Evolutionary conservation across 805 yeast species (phyloP), one percentile per base, ranked within the genome.

Genomic region (Pichia phayaonensis): DNA sequence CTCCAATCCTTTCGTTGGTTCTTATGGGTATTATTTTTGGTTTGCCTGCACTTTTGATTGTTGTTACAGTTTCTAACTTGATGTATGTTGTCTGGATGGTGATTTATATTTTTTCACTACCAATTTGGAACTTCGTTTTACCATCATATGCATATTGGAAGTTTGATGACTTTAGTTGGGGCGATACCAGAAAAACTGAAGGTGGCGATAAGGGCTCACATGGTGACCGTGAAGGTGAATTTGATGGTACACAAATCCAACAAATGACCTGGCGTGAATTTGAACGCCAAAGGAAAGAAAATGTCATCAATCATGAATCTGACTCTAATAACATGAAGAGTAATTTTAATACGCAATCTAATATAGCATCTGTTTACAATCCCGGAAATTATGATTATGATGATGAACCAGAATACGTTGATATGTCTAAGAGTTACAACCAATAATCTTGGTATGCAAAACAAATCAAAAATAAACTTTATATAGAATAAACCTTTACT

Each of bases 211-310:
- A 83, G 59, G 83, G 79, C 22, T 80, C 77, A 23, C 94, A 87
- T 63, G 85, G 80, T 43, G 86, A 74, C 23, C 74, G 59, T 22
- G 86, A 79, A 42, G 98, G 97, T 59, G 84, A 82, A 54, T 94
- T 92, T 64, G 98, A 92, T 66, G 86, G 94, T n/a, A 81, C 95
- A 1, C 80, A 80, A 61, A 94, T 94, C 63, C 79, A 79, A 46
- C 90, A 92, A 92, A 87, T 84, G 74, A 76, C 92, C 52, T 94
- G 99, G 99, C 80, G 88, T 64, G 98, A 94, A 57, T 90, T 80
- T 72, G 97, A 90, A 67, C 73, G 86, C 57, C 89, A 85, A 31
- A 64, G 82, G 34, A 27, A 53, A 13, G 65, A 62, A 4, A 31
- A 52, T 31, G 54, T 52, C 8, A 21, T 27, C 12, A 55, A 50